Evolutionary conservation across 805 yeast genomes (phyloP), one percentile per base, ranked within the genome.

Genomic region (Barnettozyma salicaria): DNA sequence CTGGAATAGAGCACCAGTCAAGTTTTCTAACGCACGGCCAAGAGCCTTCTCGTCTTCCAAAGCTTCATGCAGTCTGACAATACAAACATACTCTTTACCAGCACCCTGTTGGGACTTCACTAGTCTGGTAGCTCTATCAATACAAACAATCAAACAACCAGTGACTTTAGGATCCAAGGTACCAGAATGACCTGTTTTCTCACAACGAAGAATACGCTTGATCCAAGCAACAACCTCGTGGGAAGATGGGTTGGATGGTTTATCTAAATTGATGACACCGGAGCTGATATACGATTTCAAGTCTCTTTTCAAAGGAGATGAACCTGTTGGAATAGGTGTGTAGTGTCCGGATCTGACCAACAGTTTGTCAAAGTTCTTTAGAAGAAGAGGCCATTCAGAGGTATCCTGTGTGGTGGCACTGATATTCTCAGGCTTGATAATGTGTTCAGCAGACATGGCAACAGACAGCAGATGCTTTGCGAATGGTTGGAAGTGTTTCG

Each of bases 151-250:
- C 62, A 92, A 74, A 73, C 98, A 92, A 50, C 98, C 98, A 34
- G 98, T 92, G 58, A 92, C 98, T 65, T 86, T 86, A 49, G 98
- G 98, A 72, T 92, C 98, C 63, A 92, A 75, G 48, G 98, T 92
- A 70, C 98, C 98, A 37, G 96, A 86, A 67, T 92, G 98, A 68
- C 98, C 98, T 42, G 98, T 92, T 65, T 92, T 92, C 65, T 92
- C 97, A 43, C 80, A 83, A 63, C 97, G 80, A 56, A 92, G 72
- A 52, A 92, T 92, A 64, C 97, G 76, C 70, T 92, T 92, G 58
- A 92, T 78, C 98, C 98, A 92, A 18, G 98, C 98, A 55, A 92
- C 98, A 59, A 92, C 98, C 71, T 92, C 98, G 68, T 92, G 98
- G 38, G 96, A 87, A 30, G 96, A 86, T 51, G 98, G 98, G 65